Percentiles rank a stretch among this genome's conserved stretches.
phyloP scores from a whole-genome alignment of 2,329 filamentous ascomycete genomes.

The Hortaea werneckii region DNA sequence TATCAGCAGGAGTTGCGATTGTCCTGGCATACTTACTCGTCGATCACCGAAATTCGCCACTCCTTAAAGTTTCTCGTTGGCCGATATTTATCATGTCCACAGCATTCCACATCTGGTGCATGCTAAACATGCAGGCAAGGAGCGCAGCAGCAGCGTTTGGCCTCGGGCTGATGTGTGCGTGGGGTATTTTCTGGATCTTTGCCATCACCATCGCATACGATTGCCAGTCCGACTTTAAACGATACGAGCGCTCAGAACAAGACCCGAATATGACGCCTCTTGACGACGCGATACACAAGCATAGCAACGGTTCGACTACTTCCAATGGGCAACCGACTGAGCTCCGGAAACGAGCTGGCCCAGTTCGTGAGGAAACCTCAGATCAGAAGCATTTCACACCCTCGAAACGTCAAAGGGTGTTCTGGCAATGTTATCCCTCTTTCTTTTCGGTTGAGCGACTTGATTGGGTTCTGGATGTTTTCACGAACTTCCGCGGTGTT shows the following conservation, averaged over 20 bases:
- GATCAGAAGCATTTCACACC: neutral
- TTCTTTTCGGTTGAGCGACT: constrained; percentile 41
- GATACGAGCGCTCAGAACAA: constrained; percentile 38
- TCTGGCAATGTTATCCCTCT: constrained; percentile 46
- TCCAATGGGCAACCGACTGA: neutral
- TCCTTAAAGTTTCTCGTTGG: constrained; percentile 33
- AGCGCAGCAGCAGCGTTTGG: constrained; percentile 44
- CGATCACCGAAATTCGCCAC: constrained; percentile 33
- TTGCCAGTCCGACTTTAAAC: constrained; percentile 43
- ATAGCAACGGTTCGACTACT: neutral
- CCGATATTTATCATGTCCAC: constrained; percentile 36
- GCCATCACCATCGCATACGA: constrained; percentile 47
- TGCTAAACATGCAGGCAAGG: constrained; percentile 37
- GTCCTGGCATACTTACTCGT: constrained; percentile 43
- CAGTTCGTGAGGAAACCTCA: neutral
- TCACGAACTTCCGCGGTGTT: constrained; percentile 48
- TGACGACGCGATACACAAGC: neutral
- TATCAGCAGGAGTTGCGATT: constrained; percentile 27
- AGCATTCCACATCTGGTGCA: constrained; percentile 33
- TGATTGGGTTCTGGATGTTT: constrained; percentile 48
- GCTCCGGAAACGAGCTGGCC: neutral
- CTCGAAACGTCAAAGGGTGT: constrained; percentile 15
- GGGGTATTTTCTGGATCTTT: constrained; percentile 44
- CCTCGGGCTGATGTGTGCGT: constrained; percentile 44
- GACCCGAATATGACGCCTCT: constrained; percentile 1